phyloP scores from a whole-genome alignment of 768 basidiomycete species.

The Amanita jacksonii region DNA sequence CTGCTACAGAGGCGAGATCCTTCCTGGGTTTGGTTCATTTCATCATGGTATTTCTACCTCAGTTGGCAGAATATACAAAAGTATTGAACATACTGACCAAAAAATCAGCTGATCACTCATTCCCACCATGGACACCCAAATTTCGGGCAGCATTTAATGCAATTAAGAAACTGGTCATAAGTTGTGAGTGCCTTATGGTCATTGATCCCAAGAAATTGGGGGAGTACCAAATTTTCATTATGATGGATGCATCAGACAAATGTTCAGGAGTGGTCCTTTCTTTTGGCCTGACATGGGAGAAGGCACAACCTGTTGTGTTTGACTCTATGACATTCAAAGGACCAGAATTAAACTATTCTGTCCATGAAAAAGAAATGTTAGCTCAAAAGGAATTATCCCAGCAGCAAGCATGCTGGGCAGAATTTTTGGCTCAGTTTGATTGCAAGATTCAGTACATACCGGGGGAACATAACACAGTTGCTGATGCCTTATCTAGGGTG shows the following conservation, averaged over 20 bases:
- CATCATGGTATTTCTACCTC: background rate
- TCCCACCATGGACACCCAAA: background rate
- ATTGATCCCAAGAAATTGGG: constrained; percentile 11
- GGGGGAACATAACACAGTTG: constrained; percentile 22
- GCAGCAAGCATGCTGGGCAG: constrained; percentile 28
- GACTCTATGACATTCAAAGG: constrained; percentile 26
- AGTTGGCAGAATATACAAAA: no score
- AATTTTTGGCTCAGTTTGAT: constrained; percentile 7
- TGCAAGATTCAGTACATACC: background rate
- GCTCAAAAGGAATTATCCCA: constrained; percentile 25
- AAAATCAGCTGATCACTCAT: no score
- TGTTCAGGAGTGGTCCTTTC: constrained; percentile 21
- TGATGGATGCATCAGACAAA: constrained; percentile 22
- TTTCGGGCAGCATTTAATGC: constrained; percentile 7
- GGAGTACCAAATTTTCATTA: constrained; percentile 17
- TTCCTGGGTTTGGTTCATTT: constrained; percentile 16
- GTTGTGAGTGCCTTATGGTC: constrained; percentile 12
- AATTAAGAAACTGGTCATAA: constrained; percentile 13
- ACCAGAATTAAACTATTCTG: constrained; percentile 29
- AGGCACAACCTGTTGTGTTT: constrained; percentile 20
- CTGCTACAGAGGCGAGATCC: constrained; percentile 5
- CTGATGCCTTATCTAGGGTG: constrained; percentile 21
- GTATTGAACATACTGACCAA: no score
- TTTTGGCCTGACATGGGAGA: constrained; percentile 11
- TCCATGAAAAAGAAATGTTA: constrained; percentile 29